Evolutionary conservation across 2,329 filamentous ascomycete species (phyloP).

Genomic region (Fusarium virguliforme): DNA sequence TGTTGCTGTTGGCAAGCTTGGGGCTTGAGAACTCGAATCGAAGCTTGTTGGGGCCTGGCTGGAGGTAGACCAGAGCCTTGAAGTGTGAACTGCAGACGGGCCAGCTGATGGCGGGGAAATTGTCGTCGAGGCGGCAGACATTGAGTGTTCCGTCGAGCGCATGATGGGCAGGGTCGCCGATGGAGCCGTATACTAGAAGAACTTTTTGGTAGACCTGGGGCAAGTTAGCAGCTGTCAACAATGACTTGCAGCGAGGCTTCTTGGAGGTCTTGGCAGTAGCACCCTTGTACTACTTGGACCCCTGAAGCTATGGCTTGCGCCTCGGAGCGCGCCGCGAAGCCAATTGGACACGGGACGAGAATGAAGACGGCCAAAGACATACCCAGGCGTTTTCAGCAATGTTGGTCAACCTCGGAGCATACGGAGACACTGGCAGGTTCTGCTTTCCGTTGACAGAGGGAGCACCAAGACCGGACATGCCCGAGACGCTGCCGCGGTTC

Average conservation of each 20-base stretch:
- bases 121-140: slow-evolving; percentile 86
- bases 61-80: slow-evolving; percentile 91
- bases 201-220: slow-evolving; percentile 91
- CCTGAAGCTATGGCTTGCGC: slow-evolving; percentile 35
- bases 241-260: slow-evolving; percentile 7
- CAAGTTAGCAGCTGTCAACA: slow-evolving; percentile 46
- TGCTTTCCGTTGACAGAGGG: slow-evolving; percentile 69
- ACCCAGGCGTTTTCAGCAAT: slow-evolving; percentile 89
- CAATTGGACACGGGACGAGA: slow-evolving; percentile 28
- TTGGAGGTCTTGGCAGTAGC: slow-evolving; percentile 24
- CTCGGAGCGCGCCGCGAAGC: slow-evolving; percentile 24
- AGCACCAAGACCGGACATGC: slow-evolving; percentile 74
- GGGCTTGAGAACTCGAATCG: slow-evolving; percentile 91
- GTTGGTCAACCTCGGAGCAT: slow-evolving; percentile 85
- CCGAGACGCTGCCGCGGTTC: slow-evolving; percentile 76
- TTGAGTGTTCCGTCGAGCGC: slow-evolving; percentile 84
- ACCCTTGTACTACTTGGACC: slow-evolving; percentile 29
- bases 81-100: slow-evolving; percentile 92
- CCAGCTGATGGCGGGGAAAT: slow-evolving; percentile 87
- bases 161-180: slow-evolving; percentile 79
- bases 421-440: slow-evolving; percentile 79
- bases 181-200: slow-evolving; percentile 84
- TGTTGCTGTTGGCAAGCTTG: slow-evolving; percentile 80
- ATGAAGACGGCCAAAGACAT: slow-evolving; percentile 58
- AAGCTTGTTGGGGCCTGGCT: slow-evolving; percentile 89